phyloP scores from a whole-genome alignment of 176 grass and related monocot genomes.

The Bonia amplexicaulis region DNA sequence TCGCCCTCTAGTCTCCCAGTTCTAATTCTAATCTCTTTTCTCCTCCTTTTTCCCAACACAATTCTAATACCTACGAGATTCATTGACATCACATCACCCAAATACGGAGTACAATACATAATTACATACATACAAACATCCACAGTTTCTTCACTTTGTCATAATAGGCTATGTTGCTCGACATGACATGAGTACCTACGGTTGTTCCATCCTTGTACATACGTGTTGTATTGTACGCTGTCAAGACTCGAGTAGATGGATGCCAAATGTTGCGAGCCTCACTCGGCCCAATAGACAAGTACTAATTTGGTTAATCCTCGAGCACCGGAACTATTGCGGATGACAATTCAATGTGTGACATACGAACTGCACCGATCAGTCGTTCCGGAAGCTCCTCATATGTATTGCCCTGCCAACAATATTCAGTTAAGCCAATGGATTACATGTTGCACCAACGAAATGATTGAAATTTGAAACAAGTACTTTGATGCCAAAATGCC shows the following conservation, averaged over 20 bases:
- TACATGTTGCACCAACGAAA: not conserved
- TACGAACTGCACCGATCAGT: slow-evolving; percentile 87
- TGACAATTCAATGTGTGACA: slow-evolving; percentile 80
- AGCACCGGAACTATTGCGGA: slow-evolving; percentile 65
- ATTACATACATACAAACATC: slow-evolving; percentile 17
- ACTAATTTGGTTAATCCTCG: slow-evolving; percentile 39
- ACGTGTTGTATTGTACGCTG: slow-evolving; percentile 21
- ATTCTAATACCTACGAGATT: slow-evolving; percentile 15
- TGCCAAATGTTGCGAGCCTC: not conserved
- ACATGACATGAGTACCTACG: not conserved
- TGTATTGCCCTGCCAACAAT: slow-evolving; percentile 52
- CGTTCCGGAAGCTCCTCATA: slow-evolving; percentile 84
- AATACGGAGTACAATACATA: slow-evolving; percentile 5
- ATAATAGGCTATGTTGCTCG: not conserved
- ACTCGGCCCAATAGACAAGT: not conserved
- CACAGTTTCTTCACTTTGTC: not conserved
- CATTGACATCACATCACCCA: not conserved
- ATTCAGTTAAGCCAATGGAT: not conserved
- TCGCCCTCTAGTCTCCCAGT: not conserved
- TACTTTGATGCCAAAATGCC: not conserved
- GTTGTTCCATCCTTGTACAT: slow-evolving; percentile 15
- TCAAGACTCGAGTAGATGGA: not conserved
- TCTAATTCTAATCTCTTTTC: slow-evolving; percentile 22
- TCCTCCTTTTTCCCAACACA: not conserved
- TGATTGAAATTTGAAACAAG: slow-evolving; percentile 1